Conservation (phyloP, 441 rosid genomes). For the Arabidopsis hybrid region DNA sequence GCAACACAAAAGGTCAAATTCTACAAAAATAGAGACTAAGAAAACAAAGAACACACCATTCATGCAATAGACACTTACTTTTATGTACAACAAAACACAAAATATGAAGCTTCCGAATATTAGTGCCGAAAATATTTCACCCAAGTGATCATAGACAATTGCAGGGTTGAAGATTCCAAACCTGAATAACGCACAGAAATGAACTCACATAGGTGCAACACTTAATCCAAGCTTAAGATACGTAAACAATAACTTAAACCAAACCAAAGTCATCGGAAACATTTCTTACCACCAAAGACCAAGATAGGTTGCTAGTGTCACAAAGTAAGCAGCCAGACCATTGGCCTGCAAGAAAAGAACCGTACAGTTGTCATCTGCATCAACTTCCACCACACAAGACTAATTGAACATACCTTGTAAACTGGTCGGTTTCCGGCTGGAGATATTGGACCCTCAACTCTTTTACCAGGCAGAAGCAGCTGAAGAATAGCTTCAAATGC, state of each 20-base stretch:
- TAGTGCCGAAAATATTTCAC: conserved; percentile 91
- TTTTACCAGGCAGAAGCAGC: conserved; percentile 90
- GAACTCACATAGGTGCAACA: conserved; percentile 9
- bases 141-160: conserved; percentile 90
- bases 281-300: conserved; percentile 92
- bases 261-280: conserved; percentile 22
- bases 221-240: not conserved
- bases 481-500: conserved; percentile 94
- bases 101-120: conserved; percentile 90
- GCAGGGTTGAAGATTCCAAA: conserved; percentile 92
- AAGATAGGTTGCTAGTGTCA: conserved; percentile 77
- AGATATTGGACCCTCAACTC: conserved; percentile 88
- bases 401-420: conserved; percentile 67
- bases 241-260: conserved; percentile 10
- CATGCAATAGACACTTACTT: conserved; percentile 55
- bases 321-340: conserved; percentile 81
- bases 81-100: conserved; percentile 85
- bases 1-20: conserved; percentile 30
- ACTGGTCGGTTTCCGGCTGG: conserved; percentile 86
- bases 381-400: conserved; percentile 12
- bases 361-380: not conserved
- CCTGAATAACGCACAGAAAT: conserved; percentile 58
- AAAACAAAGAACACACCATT: conserved; percentile 21
- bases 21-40: conserved; percentile 8
- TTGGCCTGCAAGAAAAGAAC: conserved; percentile 67